A percentile compares a stretch with the other conserved stretches of the same genome.
Evolutionary conservation across 169 alveolate genomes (phyloP).

Genomic region (Cryptosporidium andersoni): DNA sequence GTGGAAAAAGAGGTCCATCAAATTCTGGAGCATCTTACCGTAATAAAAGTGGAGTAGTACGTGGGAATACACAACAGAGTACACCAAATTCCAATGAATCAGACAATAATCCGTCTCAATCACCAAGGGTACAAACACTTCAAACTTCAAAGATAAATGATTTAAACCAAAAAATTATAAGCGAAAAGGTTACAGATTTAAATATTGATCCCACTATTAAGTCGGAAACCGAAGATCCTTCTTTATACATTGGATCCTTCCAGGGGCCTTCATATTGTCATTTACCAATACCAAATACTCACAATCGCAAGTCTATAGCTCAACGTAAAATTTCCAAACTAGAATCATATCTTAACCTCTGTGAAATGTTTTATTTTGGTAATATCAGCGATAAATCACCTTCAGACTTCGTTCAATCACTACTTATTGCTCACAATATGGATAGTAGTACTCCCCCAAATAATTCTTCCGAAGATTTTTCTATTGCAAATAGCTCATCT

Average conservation of each 20-base stretch:
- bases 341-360: constrained; percentile 71
- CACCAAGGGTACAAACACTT: neutral
- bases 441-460: neutral
- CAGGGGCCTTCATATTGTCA: constrained; percentile 34
- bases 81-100: no score
- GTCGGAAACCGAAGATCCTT: neutral
- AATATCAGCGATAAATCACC: constrained; percentile 36
- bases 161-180: constrained; percentile 1
- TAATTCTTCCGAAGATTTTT: constrained; percentile 3
- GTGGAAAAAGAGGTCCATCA: no score
- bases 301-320: constrained; percentile 38
- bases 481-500: neutral
- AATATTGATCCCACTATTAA: neutral
- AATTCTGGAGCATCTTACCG: no score
- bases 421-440: constrained; percentile 50
- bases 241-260: constrained; percentile 11
- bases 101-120: no score
- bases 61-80: no score
- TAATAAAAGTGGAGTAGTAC: no score
- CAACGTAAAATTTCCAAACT: constrained; percentile 65
- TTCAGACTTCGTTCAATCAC: constrained; percentile 33
- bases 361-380: constrained; percentile 76
- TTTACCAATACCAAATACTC: constrained; percentile 36
- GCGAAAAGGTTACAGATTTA: neutral
- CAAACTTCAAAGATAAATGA: neutral